A percentile compares a stretch with the other conserved stretches of the same genome.
Conservation (phyloP, 1,284 basidiomycete genomes). For the Fomitopsis palustris region DNA sequence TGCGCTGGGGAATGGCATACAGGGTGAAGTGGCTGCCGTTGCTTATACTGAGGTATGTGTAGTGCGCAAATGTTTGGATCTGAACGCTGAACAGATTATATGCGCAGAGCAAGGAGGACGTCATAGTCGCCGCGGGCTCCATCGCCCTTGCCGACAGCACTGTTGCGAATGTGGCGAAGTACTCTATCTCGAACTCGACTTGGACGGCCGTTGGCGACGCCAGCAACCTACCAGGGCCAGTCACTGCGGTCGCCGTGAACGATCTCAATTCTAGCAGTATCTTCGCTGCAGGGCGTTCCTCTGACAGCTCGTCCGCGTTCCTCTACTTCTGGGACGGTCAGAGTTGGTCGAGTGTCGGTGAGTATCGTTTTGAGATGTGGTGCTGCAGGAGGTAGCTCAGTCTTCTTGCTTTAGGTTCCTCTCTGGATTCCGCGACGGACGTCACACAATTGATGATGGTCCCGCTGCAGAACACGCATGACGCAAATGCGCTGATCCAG, state of each 20-base stretch:
- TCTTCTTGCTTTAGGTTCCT: constrained; percentile 39
- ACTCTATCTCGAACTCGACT: constrained; percentile 71
- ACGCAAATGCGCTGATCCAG: constrained; percentile 71
- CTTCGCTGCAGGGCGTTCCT: constrained; percentile 83
- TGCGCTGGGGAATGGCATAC: constrained; percentile 76
- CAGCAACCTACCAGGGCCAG: constrained; percentile 78
- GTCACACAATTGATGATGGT: constrained; percentile 89
- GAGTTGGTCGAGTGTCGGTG: constrained; percentile 68
- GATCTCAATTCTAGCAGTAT: constrained; percentile 78
- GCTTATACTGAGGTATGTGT: constrained; percentile 76
- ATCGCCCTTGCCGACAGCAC: constrained; percentile 50
- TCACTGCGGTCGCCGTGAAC: constrained; percentile 86
- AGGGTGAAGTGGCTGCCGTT: constrained; percentile 79
- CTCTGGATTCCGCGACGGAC: constrained; percentile 50
- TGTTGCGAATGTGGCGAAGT: constrained; percentile 51
- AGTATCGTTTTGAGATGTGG: constrained; percentile 13
- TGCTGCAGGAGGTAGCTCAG: neutral
- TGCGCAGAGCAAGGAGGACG: constrained; percentile 54
- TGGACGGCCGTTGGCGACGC: constrained; percentile 76
- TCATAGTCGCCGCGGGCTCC: constrained; percentile 72
- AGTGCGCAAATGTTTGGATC: too few relatives aligned
- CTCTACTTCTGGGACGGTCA: constrained; percentile 80
- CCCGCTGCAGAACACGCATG: constrained; percentile 76
- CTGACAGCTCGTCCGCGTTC: constrained; percentile 63
- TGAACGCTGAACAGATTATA: neutral